Evolutionary conservation across 306 rosid genomes (phyloP).

Genomic region (Prunus mume): DNA sequence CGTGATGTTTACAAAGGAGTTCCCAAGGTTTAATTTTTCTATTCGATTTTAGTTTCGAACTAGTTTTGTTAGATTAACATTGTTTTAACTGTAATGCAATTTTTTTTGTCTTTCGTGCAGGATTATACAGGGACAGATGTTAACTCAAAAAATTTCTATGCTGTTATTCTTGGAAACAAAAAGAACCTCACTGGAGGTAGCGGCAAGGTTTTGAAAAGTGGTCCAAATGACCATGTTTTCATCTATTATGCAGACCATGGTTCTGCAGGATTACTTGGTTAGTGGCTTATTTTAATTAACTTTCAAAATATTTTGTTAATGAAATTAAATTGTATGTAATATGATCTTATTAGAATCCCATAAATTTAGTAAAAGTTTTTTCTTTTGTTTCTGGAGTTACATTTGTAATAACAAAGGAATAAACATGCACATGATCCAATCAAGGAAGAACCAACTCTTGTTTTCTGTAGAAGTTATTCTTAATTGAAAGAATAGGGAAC

Average conservation of each 20-base stretch:
- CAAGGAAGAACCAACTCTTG: neutral
- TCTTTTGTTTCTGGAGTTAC: too few species aligned
- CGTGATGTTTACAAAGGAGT: conserved; percentile 49
- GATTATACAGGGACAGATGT: conserved; percentile 43
- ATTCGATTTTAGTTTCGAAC: neutral
- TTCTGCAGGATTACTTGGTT: conserved; percentile 36
- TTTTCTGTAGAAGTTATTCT: too few species aligned
- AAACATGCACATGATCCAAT: neutral
- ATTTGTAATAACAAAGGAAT: too few species aligned
- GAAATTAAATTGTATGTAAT: neutral
- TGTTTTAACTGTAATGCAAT: neutral
- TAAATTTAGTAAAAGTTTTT: too few species aligned
- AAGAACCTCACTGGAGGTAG: conserved; percentile 56
- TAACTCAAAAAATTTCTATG: conserved; percentile 38
- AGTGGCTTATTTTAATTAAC: conserved; percentile 4
- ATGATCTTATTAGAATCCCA: too few species aligned
- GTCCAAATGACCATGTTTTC: conserved; percentile 56
- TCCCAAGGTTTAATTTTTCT: conserved; percentile 31
- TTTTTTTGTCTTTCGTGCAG: neutral
- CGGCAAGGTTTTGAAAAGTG: conserved; percentile 60
- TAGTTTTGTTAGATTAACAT: neutral
- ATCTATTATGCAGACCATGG: conserved; percentile 68
- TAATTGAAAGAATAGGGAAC: too few species aligned
- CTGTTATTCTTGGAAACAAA: conserved; percentile 55
- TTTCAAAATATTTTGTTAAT: too few species aligned